Evolutionary conservation across 2,329 filamentous ascomycete species (phyloP).

Genomic region (Ceratocystis colombiana): DNA sequence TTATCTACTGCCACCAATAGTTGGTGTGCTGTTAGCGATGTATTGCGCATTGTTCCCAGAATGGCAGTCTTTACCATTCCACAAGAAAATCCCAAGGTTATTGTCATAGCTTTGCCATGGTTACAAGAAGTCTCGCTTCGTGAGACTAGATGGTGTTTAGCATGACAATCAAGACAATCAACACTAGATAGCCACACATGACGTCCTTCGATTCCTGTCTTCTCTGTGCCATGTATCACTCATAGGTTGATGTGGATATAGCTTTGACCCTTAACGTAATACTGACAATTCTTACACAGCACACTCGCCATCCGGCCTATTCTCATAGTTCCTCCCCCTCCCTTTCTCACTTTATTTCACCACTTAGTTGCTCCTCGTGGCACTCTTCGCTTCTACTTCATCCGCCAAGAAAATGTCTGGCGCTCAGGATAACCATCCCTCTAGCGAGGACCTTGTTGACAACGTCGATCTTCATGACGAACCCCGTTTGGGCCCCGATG

Average conservation of each 20-base stretch:
- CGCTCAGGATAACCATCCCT: constrained; percentile 46
- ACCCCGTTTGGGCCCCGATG: constrained; percentile 56
- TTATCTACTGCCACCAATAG: too few relatives aligned
- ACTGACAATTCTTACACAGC: not conserved
- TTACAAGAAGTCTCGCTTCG: not conserved
- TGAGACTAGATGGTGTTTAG: too few relatives aligned
- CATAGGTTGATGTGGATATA: not conserved
- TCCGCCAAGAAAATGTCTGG: constrained; percentile 45
- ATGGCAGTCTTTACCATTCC: not conserved
- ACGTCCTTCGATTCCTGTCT: not conserved
- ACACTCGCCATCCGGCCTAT: not conserved
- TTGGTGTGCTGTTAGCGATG: not conserved
- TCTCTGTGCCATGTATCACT: not conserved
- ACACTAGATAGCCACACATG: too few relatives aligned
- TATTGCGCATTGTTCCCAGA: not conserved
- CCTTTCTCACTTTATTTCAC: constrained; percentile 24
- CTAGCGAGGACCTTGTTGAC: constrained; percentile 55
- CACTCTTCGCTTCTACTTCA: constrained; percentile 26
- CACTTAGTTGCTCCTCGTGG: constrained; percentile 17
- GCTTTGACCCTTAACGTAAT: not conserved
- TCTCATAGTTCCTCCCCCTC: constrained; percentile 24
- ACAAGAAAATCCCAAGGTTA: not conserved
- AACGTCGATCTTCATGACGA: constrained; percentile 53
- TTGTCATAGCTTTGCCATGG: not conserved
- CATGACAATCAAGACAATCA: too few relatives aligned